These are phyloP conservation scores for Mortierella sp. DNA, from an alignment of 371 early-diverging fungal genomes.

Conservation along the genomic window DNA sequence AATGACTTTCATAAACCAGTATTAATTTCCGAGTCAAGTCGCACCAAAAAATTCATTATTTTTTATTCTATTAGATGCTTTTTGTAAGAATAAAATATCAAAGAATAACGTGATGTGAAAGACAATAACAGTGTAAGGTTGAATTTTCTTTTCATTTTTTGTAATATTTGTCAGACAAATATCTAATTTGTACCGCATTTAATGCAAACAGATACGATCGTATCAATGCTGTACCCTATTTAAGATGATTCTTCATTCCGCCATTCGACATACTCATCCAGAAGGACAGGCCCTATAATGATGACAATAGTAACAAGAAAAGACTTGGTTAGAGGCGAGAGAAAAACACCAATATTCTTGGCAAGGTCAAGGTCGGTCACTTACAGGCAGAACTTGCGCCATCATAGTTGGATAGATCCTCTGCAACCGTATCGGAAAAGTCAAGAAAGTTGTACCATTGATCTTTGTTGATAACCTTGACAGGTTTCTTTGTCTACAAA, in stretches of 20 bases:
- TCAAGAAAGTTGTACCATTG: conserved; percentile 82
- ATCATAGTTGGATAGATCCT: conserved; percentile 72
- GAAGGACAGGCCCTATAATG: conserved; percentile 71
- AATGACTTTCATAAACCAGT: too few relatives aligned
- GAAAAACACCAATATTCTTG: conserved; percentile 2
- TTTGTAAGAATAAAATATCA: too few relatives aligned
- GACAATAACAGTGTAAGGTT: too few relatives aligned
- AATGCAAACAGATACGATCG: neutral
- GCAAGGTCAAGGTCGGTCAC: neutral
- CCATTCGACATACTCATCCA: conserved; percentile 80
- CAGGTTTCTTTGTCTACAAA: conserved; percentile 63
- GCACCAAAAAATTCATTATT: too few relatives aligned
- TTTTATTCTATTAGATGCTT: too few relatives aligned
- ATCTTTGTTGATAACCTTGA: conserved; percentile 78
- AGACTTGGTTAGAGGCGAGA: neutral
- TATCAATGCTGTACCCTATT: neutral
- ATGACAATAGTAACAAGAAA: neutral
- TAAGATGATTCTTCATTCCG: conserved; percentile 41
- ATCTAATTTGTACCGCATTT: too few relatives aligned
- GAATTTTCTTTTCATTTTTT: too few relatives aligned
- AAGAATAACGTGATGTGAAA: too few relatives aligned
- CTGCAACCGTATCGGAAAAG: conserved; percentile 66
- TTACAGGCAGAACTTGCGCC: conserved; percentile 75
- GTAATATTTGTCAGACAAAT: neutral
- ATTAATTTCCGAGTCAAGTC: too few relatives aligned